Conservation (phyloP, 805 yeast species). For the Nakazawaea wickerhamii region DNA sequence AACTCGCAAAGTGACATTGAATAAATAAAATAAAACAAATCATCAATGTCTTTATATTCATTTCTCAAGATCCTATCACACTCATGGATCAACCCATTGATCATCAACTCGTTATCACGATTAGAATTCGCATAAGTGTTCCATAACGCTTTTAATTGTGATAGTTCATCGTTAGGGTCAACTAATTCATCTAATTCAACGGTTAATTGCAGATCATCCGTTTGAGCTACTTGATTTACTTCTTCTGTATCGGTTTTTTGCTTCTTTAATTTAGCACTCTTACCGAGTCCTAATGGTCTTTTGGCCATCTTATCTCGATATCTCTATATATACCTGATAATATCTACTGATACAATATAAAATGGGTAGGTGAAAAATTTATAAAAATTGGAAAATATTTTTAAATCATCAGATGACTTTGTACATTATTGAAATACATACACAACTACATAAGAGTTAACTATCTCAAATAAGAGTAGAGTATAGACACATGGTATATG, state of each 20-base stretch:
- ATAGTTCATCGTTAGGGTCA: conserved; percentile 74
- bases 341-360: too few species aligned
- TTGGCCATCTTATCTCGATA: conserved; percentile 43
- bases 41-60: conserved; percentile 28
- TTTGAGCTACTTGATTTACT: conserved; percentile 23
- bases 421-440: too few species aligned
- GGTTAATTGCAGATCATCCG: conserved; percentile 43
- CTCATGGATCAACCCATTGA: conserved; percentile 88
- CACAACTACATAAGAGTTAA: too few species aligned
- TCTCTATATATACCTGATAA: too few species aligned
- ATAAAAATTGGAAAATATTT: too few species aligned
- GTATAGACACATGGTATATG: too few species aligned
- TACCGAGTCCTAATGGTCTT: conserved; percentile 63
- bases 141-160: conserved; percentile 73
- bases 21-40: conserved; percentile 65
- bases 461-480: too few species aligned
- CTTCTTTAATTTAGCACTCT: conserved; percentile 46
- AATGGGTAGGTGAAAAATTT: too few species aligned
- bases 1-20: conserved; percentile 65
- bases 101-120: conserved; percentile 55
- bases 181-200: conserved; percentile 67
- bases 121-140: conserved; percentile 50
- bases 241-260: conserved; percentile 27
- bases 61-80: conserved; percentile 74
- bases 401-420: too few species aligned